phyloP scores from a whole-genome alignment of 1,284 basidiomycete genomes.

The Cerioporus squamosus region DNA sequence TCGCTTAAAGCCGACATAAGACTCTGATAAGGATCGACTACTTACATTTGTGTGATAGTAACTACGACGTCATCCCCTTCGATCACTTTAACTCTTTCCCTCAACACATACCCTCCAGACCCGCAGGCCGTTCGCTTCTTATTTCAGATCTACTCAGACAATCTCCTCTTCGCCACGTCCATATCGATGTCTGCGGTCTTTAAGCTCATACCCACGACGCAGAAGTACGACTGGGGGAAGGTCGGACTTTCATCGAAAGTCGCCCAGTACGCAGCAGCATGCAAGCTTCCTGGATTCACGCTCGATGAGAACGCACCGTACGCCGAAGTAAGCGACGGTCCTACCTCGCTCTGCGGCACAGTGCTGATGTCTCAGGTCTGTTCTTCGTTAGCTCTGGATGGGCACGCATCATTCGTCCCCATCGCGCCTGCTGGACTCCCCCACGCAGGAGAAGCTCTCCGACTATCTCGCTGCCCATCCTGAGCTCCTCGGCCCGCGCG shows the following conservation, averaged over 20 bases:
- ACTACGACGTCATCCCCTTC: background rate
- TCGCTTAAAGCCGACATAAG: no score
- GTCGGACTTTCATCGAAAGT: constrained; percentile 65
- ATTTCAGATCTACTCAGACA: background rate
- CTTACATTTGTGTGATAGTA: no score
- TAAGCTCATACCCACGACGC: constrained; percentile 69
- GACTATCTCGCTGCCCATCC: constrained; percentile 69
- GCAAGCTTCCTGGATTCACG: constrained; percentile 48
- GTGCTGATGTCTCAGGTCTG: constrained; percentile 12
- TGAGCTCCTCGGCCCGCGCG: constrained; percentile 68
- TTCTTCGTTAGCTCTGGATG: constrained; percentile 87
- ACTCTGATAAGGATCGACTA: no score
- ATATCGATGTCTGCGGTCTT: constrained; percentile 49
- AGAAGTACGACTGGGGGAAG: constrained; percentile 81
- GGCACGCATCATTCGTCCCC: constrained; percentile 94
- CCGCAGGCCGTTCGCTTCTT: no score
- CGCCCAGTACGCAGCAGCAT: constrained; percentile 52
- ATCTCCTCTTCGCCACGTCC: background rate
- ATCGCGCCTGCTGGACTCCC: constrained; percentile 50
- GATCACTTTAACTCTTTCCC: background rate
- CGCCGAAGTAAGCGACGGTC: constrained; percentile 56
- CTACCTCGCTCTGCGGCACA: background rate
- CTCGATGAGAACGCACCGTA: constrained; percentile 62
- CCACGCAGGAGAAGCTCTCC: constrained; percentile 53
- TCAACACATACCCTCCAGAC: background rate